These are phyloP conservation scores for Nemania abortiva DNA, from an alignment of 2,329 filamentous ascomycete genomes.

Conservation along the genomic window DNA sequence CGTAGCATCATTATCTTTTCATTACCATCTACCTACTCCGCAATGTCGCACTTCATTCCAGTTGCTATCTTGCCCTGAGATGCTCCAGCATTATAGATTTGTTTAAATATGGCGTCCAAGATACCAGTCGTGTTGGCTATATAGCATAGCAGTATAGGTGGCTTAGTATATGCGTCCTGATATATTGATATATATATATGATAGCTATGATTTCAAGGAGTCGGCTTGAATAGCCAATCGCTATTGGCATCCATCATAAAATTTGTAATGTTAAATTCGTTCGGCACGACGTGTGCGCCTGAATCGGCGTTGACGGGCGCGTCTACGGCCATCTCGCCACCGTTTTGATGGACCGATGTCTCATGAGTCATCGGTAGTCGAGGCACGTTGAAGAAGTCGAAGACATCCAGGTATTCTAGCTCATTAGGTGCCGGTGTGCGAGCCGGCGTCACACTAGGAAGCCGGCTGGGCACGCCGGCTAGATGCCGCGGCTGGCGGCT, in stretches of 20 bases:
- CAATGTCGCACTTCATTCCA: neutral
- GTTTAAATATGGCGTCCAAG: neutral
- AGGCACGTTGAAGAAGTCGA: slow-evolving; percentile 95
- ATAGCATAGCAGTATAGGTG: neutral
- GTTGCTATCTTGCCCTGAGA: neutral
- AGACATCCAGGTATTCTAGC: slow-evolving; percentile 90
- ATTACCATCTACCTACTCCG: slow-evolving; percentile 9
- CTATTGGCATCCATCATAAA: slow-evolving; percentile 80
- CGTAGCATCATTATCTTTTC: neutral
- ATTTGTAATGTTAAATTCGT: slow-evolving; percentile 82
- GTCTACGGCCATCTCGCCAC: slow-evolving; percentile 38
- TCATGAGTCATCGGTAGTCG: slow-evolving; percentile 69
- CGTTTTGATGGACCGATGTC: slow-evolving; percentile 41
- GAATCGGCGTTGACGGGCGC: slow-evolving; percentile 38
- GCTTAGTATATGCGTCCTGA: neutral
- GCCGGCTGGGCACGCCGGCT: slow-evolving; percentile 56
- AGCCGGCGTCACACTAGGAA: slow-evolving; percentile 69
- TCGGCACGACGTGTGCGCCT: slow-evolving; percentile 52
- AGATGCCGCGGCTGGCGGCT: slow-evolving; percentile 77
- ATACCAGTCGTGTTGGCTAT: neutral
- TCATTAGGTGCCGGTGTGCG: slow-evolving; percentile 83
- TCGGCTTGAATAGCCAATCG: slow-evolving; percentile 77
- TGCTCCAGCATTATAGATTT: neutral
- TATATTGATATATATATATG: too few relatives aligned
- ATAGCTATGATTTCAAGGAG: slow-evolving; percentile 20